A percentile compares a stretch with the other conserved stretches of the same genome.
Evolutionary conservation across 73 alveolate species (phyloP).

Genomic region (Paramecium primaurelia): DNA sequence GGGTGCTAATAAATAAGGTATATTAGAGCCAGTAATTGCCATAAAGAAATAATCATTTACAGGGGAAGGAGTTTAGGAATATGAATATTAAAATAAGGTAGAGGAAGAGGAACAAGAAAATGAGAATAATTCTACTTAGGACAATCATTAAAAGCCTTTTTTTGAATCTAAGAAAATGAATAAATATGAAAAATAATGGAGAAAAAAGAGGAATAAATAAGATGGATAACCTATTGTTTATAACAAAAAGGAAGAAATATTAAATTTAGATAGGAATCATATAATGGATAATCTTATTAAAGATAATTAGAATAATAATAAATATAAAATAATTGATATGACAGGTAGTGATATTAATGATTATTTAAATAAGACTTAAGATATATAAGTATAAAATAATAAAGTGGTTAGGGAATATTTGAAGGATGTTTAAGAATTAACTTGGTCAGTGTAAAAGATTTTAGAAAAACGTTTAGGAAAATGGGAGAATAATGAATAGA

Average conservation of each 20-base stretch:
- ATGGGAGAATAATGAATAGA: background rate
- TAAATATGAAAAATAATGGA: background rate
- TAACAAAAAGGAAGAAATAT: background rate
- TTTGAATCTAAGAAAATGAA: background rate
- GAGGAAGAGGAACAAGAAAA: background rate
- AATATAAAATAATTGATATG: background rate
- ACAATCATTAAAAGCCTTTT: background rate
- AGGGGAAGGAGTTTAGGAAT: background rate
- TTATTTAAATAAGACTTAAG: background rate
- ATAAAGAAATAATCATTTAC: background rate
- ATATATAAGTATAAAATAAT: background rate
- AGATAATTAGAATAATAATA: background rate
- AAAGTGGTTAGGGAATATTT: background rate
- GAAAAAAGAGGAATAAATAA: background rate
- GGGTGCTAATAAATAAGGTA: background rate
- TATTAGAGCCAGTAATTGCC: too few species aligned
- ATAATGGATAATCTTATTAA: background rate
- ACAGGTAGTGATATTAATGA: background rate
- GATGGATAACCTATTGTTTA: background rate
- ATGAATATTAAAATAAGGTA: background rate
- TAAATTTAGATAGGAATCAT: background rate
- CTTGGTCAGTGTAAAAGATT: background rate
- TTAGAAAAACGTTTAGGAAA: background rate
- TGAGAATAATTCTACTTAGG: background rate
- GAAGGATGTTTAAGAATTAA: background rate